phyloP scores from a whole-genome alignment of 306 rosid species.

The Crataegus laevigata region DNA sequence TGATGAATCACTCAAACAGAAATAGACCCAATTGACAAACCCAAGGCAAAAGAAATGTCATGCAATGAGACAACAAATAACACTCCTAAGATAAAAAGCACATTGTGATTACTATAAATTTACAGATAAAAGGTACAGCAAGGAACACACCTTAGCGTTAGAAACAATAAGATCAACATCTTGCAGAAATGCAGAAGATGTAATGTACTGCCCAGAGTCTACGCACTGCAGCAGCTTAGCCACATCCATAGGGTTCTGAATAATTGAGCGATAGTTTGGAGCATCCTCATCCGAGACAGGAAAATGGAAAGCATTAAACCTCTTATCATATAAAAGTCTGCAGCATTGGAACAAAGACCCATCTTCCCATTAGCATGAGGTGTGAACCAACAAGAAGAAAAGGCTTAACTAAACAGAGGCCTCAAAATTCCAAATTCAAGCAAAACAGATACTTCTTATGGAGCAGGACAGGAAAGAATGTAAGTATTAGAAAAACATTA shows the following conservation, averaged over 20 bases:
- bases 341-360: conserved; percentile 8
- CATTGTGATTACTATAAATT: background rate
- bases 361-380: background rate
- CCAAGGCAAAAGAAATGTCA: background rate
- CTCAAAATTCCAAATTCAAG: background rate
- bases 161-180: conserved; percentile 84
- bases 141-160: conserved; percentile 70
- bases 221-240: conserved; percentile 84
- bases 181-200: conserved; percentile 68
- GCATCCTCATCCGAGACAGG: conserved; percentile 98
- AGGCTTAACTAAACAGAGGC: background rate
- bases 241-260: conserved; percentile 91
- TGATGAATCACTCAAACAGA: background rate
- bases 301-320: conserved; percentile 83
- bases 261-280: conserved; percentile 80
- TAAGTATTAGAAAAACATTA: background rate
- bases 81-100: background rate
- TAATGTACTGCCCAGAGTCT: conserved; percentile 79
- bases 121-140: background rate
- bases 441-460: background rate
- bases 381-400: background rate
- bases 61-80: background rate
- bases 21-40: background rate
- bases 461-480: background rate
- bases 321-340: conserved; percentile 92